Conservation (phyloP, 2,329 filamentous ascomycete genomes). For the Tolypocladium nubicola region DNA sequence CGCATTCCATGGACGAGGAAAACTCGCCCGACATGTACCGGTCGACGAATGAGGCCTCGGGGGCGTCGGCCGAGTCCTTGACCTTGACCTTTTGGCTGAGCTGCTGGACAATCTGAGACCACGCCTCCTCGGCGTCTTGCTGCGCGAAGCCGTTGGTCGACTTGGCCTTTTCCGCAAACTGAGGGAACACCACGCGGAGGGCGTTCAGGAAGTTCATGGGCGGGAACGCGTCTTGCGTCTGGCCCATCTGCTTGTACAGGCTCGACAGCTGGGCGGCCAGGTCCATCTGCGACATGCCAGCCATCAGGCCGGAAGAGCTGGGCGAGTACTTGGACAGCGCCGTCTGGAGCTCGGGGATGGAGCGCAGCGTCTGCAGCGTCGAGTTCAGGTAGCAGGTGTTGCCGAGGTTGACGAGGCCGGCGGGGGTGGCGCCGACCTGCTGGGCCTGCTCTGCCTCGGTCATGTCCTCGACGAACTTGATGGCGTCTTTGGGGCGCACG, state of each 20-base stretch:
- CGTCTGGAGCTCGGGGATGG: slow-evolving; percentile 83
- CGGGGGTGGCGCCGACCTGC: slow-evolving; percentile 73
- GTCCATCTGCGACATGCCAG: slow-evolving; percentile 46
- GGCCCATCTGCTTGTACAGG: slow-evolving; percentile 79
- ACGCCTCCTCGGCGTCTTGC: slow-evolving; percentile 96
- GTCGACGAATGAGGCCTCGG: slow-evolving; percentile 67
- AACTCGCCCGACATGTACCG: slow-evolving; percentile 83
- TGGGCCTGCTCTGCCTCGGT: slow-evolving; percentile 83
- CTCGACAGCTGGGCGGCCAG: slow-evolving; percentile 68
- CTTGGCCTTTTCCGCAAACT: slow-evolving; percentile 84
- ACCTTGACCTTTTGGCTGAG: slow-evolving; percentile 68
- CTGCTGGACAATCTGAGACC: slow-evolving; percentile 87
- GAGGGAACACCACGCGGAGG: slow-evolving; percentile 70
- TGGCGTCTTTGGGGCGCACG: slow-evolving; percentile 64
- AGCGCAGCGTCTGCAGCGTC: slow-evolving; percentile 80
- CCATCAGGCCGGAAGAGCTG: slow-evolving; percentile 25
- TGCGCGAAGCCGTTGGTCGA: slow-evolving; percentile 83
- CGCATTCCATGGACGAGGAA: slow-evolving; percentile 67
- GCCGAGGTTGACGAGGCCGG: slow-evolving; percentile 82
- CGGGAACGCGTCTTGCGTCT: slow-evolving; percentile 78
- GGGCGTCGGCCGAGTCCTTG: slow-evolving; percentile 37
- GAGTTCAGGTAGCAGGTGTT: slow-evolving; percentile 99
- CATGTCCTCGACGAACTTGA: slow-evolving; percentile 96
- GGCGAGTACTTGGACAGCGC: slow-evolving; percentile 53
- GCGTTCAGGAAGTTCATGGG: slow-evolving; percentile 75